Base-by-base conservation (phyloP, 1,284 basidiomycete genomes). In the Sanghuangporus baumii region DNA sequence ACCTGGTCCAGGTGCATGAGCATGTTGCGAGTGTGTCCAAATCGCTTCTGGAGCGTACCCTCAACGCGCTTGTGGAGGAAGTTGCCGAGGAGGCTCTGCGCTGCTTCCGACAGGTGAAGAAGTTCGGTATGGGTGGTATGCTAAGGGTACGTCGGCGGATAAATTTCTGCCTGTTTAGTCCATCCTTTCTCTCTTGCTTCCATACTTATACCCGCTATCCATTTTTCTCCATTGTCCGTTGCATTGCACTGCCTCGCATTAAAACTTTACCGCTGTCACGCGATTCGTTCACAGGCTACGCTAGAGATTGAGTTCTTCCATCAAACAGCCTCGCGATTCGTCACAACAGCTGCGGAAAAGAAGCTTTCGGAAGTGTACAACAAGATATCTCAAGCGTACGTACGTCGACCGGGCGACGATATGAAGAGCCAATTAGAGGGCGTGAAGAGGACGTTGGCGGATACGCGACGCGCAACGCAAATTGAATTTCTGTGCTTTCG, bases 291-390 rank as follows among this genome's bases (percentile, higher is more conserved):
- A 26, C 69, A 97, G 90, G 96, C 97, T 2, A 99, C 97, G 2
- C 85, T 99, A 36, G 97, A 99, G 76, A 98, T 98, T 69, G 97
- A 99, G 76, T 99, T 98, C 77, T 87, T 98, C 76, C 96, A 99
- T 74, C 96, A 98, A 76, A 96, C 93, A 5, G 81, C 99, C 46
- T 85, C 89, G 36, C 87, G 89, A 65, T 96, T 96, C 73, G 90
- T 98, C 52, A 91, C 91, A 3, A 79, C 88, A 0, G 72, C 82
- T 4, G 93, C 96, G 4, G 91, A 92, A 59, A 84, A 86, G 70
- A 91, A 86, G 51, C 82, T 99, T 31, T 91, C 93, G 48, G 88
- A 95, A 64, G 83, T 98, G 41, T 99, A 99, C 78, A 92, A 91
- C 71, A 93, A 90, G 69, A 98, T 99, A 69, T 95, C 94, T 23